Conservation (phyloP, 129 eudicot species). For the Cynara cardunculus region DNA sequence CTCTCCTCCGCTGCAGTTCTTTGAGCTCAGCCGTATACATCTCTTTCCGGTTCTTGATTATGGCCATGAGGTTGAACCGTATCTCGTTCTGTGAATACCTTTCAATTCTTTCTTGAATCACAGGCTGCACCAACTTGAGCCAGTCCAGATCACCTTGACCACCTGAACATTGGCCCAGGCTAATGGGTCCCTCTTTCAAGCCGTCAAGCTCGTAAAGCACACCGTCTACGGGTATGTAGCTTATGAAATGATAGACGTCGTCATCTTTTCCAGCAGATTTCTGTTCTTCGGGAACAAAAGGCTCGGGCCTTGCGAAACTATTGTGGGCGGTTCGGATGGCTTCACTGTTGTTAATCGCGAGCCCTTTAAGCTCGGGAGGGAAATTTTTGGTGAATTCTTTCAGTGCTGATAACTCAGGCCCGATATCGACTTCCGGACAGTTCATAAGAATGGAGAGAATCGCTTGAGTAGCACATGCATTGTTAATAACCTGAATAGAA, state of each 20-base stretch:
- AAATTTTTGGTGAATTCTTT: constrained; percentile 86
- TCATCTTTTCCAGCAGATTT: constrained; percentile 81
- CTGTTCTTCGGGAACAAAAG: constrained; percentile 85
- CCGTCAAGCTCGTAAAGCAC: constrained; percentile 98
- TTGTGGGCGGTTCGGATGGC: constrained; percentile 96
- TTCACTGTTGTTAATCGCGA: constrained; percentile 97
- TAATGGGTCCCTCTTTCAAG: constrained; percentile 87
- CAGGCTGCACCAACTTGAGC: constrained; percentile 77
- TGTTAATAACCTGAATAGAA: constrained; percentile 73
- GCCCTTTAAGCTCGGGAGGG: constrained; percentile 92
- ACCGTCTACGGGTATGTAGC: constrained; percentile 92
- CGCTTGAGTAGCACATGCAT: constrained; percentile 99
- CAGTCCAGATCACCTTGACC: constrained; percentile 80
- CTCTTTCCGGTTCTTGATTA: constrained; percentile 90
- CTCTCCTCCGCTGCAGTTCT: constrained; percentile 84
- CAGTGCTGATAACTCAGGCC: constrained; percentile 74
- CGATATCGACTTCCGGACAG: constrained; percentile 87
- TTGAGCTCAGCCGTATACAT: constrained; percentile 83
- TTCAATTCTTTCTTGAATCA: constrained; percentile 89
- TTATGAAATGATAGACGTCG: constrained; percentile 93
- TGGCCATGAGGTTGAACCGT: constrained; percentile 78
- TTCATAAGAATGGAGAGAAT: constrained; percentile 91
- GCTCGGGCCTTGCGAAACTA: constrained; percentile 98
- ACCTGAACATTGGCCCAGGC: constrained; percentile 79
- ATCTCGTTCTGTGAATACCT: constrained; percentile 83